These are phyloP conservation scores for Pythium brachiatum DNA, from an alignment of 352 stramenopile genomes.

Conservation along the genomic window DNA sequence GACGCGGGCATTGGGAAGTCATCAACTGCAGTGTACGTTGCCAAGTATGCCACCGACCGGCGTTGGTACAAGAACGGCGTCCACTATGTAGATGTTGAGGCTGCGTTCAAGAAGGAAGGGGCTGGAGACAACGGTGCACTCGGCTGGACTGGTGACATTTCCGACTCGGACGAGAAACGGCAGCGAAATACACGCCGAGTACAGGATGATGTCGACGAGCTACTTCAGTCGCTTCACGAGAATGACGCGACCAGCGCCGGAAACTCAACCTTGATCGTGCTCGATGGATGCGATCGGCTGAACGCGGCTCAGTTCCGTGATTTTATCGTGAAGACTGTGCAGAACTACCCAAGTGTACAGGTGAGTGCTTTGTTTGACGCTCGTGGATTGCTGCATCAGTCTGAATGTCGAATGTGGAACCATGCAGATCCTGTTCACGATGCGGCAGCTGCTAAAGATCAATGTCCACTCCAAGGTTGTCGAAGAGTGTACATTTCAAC, in stretches of 20 bases:
- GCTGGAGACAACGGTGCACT: conserved; percentile 5
- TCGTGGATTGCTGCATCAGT: no score
- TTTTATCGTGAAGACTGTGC: conserved; percentile 40
- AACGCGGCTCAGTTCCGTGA: conserved; percentile 35
- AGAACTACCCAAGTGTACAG: conserved; percentile 40
- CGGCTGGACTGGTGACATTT: conserved; percentile 12
- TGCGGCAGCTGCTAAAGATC: conserved; percentile 15
- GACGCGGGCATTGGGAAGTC: conserved; percentile 55
- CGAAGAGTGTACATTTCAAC: conserved; percentile 19
- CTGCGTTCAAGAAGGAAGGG: conserved; percentile 14
- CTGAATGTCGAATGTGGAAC: no score
- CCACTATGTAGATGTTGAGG: conserved; percentile 54
- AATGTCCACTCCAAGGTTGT: conserved; percentile 20
- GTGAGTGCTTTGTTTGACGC: conserved; percentile 28
- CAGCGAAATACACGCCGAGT: conserved; percentile 11
- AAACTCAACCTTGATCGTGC: conserved; percentile 34
- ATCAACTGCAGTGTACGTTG: conserved; percentile 52
- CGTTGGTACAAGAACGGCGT: conserved; percentile 48
- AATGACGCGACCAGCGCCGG: neutral
- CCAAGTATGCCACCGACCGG: conserved; percentile 42
- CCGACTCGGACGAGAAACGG: conserved; percentile 19
- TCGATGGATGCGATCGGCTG: conserved; percentile 65
- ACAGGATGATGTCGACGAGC: conserved; percentile 14
- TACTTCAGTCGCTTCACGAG: conserved; percentile 13
- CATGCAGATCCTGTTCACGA: conserved; percentile 24